Conservation (phyloP, 2,329 filamentous ascomycete genomes). For the Diaporthe helianthi region DNA sequence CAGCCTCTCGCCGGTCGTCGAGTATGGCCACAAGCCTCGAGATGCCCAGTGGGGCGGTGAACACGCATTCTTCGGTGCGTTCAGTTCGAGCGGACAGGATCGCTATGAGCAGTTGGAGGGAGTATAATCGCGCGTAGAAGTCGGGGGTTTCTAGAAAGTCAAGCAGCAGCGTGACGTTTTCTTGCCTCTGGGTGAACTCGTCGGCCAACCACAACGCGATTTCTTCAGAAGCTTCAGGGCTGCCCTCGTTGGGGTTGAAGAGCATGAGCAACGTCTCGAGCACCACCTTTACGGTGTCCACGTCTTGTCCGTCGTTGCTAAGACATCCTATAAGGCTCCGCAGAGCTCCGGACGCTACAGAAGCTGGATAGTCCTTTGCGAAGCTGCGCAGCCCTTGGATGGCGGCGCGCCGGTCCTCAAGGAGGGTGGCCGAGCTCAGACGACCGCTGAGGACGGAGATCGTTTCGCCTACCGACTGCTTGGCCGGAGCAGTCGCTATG, state of each 20-base stretch:
- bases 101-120: constrained; percentile 85
- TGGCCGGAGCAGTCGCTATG: constrained; percentile 78
- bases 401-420: constrained; percentile 92
- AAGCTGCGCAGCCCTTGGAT: constrained; percentile 94
- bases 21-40: constrained; percentile 83
- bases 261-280: constrained; percentile 95
- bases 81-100: constrained; percentile 87
- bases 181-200: constrained; percentile 96
- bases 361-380: constrained; percentile 94
- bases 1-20: constrained; percentile 84
- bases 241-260: constrained; percentile 75
- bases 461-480: constrained; percentile 94
- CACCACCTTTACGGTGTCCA: constrained; percentile 94
- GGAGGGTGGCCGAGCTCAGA: constrained; percentile 84
- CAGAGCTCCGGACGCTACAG: constrained; percentile 91
- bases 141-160: constrained; percentile 87
- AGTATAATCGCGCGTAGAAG: constrained; percentile 91
- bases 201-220: constrained; percentile 96
- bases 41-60: constrained; percentile 87
- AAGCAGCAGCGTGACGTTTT: constrained; percentile 91
- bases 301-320: constrained; percentile 88
- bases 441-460: constrained; percentile 90
- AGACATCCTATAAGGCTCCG: constrained; percentile 86
- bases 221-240: constrained; percentile 93
- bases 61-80: constrained; percentile 91